A percentile compares a stretch with the other conserved stretches of the same genome.
Evolutionary conservation across 2,329 filamentous ascomycete genomes (phyloP).

Genomic region (Alternaria brassicae): DNA sequence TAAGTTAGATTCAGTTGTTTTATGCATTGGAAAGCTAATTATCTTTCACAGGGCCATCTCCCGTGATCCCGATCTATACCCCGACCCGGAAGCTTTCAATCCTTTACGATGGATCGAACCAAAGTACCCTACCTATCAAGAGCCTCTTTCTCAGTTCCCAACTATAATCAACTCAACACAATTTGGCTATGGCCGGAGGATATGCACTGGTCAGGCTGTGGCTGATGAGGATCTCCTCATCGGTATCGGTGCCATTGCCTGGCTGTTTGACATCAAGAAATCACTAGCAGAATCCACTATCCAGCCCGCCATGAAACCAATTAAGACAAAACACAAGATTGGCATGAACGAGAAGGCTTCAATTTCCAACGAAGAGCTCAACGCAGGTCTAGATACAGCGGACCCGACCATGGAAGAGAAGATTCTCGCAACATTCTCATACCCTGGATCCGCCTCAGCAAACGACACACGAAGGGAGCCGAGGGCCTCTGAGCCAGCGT

Average conservation of each 20-base stretch:
- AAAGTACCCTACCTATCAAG: slow-evolving; percentile 60
- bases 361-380: slow-evolving; percentile 48
- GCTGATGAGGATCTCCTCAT: slow-evolving; percentile 53
- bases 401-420: slow-evolving; percentile 32
- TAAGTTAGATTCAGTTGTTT: slow-evolving; percentile 24
- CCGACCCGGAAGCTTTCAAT: slow-evolving; percentile 72
- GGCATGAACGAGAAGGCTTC: slow-evolving; percentile 45
- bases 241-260: slow-evolving; percentile 55
- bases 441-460: slow-evolving; percentile 30
- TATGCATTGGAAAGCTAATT: slow-evolving; percentile 15
- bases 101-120: slow-evolving; percentile 68
- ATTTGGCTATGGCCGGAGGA: slow-evolving; percentile 63
- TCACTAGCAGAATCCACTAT: slow-evolving; percentile 20
- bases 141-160: slow-evolving; percentile 59
- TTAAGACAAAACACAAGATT: slow-evolving; percentile 23
- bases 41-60: slow-evolving; percentile 56
- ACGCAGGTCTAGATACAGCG: slow-evolving; percentile 33
- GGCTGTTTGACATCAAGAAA: slow-evolving; percentile 53
- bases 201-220: slow-evolving; percentile 54
- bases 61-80: slow-evolving; percentile 60
- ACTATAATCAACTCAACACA: slow-evolving; percentile 62
- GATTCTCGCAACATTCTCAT: slow-evolving; percentile 36
- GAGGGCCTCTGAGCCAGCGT: slow-evolving; percentile 11
- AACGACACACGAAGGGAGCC: slow-evolving; percentile 10
- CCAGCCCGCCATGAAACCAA: slow-evolving; percentile 12